phyloP scores from a whole-genome alignment of 2,329 filamentous ascomycete species.

The Diaporthe ilicicola region DNA sequence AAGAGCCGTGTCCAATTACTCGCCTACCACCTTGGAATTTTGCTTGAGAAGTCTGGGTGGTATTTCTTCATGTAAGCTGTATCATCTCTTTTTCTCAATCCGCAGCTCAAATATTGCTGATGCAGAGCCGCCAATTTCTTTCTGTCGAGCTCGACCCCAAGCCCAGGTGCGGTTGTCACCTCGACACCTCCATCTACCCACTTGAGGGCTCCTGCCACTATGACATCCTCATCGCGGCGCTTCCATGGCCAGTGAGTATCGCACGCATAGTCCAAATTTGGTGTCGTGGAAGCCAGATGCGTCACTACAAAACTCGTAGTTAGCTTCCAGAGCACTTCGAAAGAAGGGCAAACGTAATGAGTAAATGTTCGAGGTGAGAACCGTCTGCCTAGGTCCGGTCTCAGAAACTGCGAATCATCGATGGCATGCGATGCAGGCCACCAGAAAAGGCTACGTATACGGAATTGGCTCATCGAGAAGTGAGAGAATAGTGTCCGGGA shows the following conservation, averaged over 20 bases:
- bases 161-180: background rate
- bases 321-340: background rate
- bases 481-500: too few species aligned
- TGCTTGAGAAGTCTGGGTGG: conserved; percentile 44
- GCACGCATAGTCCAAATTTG: conserved; percentile 52
- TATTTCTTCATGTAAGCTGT: conserved; percentile 48
- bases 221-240: conserved; percentile 50
- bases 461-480: too few species aligned
- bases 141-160: conserved; percentile 41
- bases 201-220: conserved; percentile 46
- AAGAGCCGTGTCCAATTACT: too few species aligned
- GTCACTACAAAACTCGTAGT: conserved; percentile 40
- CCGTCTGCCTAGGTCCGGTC: too few species aligned
- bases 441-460: too few species aligned
- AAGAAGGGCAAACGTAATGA: background rate
- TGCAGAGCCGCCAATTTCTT: conserved; percentile 46
- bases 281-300: conserved; percentile 50
- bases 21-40: conserved; percentile 45
- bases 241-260: conserved; percentile 57
- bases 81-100: conserved; percentile 47
- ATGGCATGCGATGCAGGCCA: too few species aligned
- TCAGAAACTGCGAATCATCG: background rate
- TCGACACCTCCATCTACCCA: conserved; percentile 36
- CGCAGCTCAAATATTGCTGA: conserved; percentile 49
- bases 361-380: background rate